Evolutionary conservation across 2,329 filamentous ascomycete genomes (phyloP).

Genomic region (Hypoxylon sp.): DNA sequence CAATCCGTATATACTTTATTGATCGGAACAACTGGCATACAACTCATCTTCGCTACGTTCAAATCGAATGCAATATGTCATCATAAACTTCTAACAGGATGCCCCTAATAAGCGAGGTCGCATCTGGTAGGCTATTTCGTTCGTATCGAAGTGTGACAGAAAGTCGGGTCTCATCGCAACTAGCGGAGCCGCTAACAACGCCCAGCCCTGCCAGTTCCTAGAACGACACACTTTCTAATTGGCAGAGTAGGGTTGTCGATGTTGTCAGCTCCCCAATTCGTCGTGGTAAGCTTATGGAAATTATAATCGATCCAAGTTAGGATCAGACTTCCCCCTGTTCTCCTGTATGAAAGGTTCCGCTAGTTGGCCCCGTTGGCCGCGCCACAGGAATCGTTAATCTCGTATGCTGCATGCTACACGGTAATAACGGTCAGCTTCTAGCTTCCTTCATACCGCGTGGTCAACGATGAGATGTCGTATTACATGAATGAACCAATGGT

Average conservation of each 20-base stretch:
- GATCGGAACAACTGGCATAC: neutral
- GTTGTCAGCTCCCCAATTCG: conserved; percentile 40
- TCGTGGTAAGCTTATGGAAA: conserved; percentile 39
- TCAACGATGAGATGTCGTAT: conserved; percentile 33
- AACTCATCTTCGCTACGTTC: conserved; percentile 5
- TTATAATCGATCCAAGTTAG: conserved; percentile 33
- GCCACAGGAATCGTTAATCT: conserved; percentile 41
- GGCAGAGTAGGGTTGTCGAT: conserved; percentile 30
- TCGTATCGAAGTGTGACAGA: conserved; percentile 36
- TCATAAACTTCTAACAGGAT: conserved; percentile 13
- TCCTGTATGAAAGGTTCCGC: conserved; percentile 29
- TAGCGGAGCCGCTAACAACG: conserved; percentile 41
- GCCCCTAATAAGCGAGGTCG: conserved; percentile 22
- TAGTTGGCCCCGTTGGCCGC: conserved; percentile 30
- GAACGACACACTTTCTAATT: conserved; percentile 23
- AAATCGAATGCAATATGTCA: conserved; percentile 10
- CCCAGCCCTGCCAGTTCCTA: conserved; percentile 25
- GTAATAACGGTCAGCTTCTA: conserved; percentile 35
- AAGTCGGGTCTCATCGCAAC: conserved; percentile 32
- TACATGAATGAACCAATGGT: conserved; percentile 37
- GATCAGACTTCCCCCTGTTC: conserved; percentile 38
- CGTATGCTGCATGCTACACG: conserved; percentile 29
- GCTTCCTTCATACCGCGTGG: conserved; percentile 30
- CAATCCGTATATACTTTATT: conserved; percentile 4
- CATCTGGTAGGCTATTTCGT: conserved; percentile 27